These are phyloP conservation scores for Rhodotorula sp. DNA, from an alignment of 1,284 basidiomycete genomes.

Conservation along the genomic window DNA sequence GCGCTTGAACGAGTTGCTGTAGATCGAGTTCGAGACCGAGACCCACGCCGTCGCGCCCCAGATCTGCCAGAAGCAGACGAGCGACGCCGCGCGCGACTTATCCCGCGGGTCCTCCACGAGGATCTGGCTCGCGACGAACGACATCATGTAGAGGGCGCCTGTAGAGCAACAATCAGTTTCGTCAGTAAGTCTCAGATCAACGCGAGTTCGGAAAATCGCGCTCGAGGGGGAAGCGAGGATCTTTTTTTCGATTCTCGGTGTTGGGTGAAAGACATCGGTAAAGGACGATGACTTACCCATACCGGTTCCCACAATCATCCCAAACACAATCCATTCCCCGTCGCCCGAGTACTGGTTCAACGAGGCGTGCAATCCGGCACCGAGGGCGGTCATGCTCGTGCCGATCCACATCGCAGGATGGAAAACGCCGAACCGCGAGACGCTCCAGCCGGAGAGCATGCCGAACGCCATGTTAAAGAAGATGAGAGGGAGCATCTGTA, in stretches of 20 bases:
- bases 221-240: too few species aligned
- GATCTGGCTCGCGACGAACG: slow-evolving; percentile 19
- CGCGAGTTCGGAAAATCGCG: background rate
- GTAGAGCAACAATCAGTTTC: background rate
- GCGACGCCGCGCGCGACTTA: slow-evolving; percentile 16
- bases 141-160: slow-evolving; percentile 27
- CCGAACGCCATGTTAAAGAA: slow-evolving; percentile 40
- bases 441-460: slow-evolving; percentile 40
- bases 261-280: too few species aligned
- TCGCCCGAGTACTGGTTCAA: slow-evolving; percentile 18
- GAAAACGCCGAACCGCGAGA: slow-evolving; percentile 41
- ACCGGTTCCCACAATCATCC: slow-evolving; percentile 22
- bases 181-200: background rate
- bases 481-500: slow-evolving; percentile 46
- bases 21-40: slow-evolving; percentile 24
- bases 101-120: slow-evolving; percentile 11
- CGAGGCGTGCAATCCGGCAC: slow-evolving; percentile 22
- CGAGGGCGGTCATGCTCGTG: slow-evolving; percentile 17
- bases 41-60: slow-evolving; percentile 30
- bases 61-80: slow-evolving; percentile 35
- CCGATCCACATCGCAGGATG: slow-evolving; percentile 31
- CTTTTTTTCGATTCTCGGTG: too few species aligned
- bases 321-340: slow-evolving; percentile 25
- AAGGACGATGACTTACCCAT: slow-evolving; percentile 11
- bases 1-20: slow-evolving; percentile 26